Evolutionary conservation across 202 grass and related monocot species (phyloP).

Genomic region (Setaria italica): DNA sequence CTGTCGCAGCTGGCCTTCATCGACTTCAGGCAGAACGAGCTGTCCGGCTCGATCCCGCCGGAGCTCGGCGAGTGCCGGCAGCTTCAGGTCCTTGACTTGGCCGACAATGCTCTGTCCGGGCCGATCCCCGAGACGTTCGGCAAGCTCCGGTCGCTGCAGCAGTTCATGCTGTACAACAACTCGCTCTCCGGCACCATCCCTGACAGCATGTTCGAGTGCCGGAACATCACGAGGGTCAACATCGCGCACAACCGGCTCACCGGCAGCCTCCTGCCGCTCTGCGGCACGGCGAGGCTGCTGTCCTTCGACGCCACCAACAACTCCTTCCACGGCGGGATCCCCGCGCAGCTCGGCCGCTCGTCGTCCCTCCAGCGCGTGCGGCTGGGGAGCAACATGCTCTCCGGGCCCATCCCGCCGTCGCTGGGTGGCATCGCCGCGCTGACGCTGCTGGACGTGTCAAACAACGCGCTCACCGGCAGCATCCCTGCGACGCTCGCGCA

Average conservation of each 20-base stretch:
- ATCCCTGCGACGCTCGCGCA: conserved; percentile 68
- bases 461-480: conserved; percentile 69
- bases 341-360: conserved; percentile 81
- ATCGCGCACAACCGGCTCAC: conserved; percentile 84
- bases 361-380: conserved; percentile 71
- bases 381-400: conserved; percentile 69
- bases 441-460: conserved; percentile 70
- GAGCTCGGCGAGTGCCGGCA: conserved; percentile 67
- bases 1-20: conserved; percentile 68
- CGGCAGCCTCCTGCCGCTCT: conserved; percentile 81
- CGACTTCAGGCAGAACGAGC: conserved; percentile 80
- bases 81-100: conserved; percentile 72
- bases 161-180: conserved; percentile 98
- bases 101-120: conserved; percentile 77
- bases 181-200: conserved; percentile 79
- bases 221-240: conserved; percentile 90
- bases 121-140: conserved; percentile 69
- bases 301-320: conserved; percentile 94
- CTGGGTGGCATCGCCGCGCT: conserved; percentile 57
- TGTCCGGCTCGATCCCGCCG: conserved; percentile 66
- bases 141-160: conserved; percentile 68
- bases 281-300: conserved; percentile 67
- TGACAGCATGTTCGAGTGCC: conserved; percentile 85
- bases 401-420: conserved; percentile 67
- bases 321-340: conserved; percentile 66